Evolutionary conservation across 2,329 filamentous ascomycete genomes (phyloP).

Genomic region (Fusarium gaditjirri): DNA sequence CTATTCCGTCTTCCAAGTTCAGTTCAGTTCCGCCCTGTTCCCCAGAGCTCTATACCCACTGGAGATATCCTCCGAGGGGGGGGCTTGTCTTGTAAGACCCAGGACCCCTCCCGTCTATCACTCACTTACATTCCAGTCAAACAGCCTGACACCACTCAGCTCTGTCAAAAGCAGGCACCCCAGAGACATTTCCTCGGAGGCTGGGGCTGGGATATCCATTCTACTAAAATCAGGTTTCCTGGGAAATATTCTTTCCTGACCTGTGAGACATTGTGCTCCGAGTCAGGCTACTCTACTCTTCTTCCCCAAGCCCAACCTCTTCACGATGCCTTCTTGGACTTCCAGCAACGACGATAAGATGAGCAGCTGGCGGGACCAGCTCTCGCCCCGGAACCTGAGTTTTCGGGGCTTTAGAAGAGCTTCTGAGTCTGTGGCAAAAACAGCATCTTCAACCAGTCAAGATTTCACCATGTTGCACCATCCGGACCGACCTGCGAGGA

Average conservation of each 20-base stretch:
- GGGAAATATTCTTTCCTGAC: not conserved
- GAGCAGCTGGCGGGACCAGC: constrained; percentile 38
- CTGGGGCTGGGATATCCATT: not conserved
- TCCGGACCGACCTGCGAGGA: constrained; percentile 37
- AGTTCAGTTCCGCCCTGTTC: not conserved
- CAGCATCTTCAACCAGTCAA: not conserved
- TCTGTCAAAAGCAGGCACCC: constrained; percentile 1
- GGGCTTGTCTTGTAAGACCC: not conserved
- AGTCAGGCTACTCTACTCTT: not conserved
- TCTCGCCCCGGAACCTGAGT: constrained; percentile 30
- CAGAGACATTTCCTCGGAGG: constrained; percentile 6
- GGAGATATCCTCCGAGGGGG: constrained; percentile 3
- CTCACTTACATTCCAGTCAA: constrained; percentile 36
- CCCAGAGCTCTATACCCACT: constrained; percentile 6
- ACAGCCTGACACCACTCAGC: constrained; percentile 17
- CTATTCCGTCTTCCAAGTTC: constrained; percentile 5
- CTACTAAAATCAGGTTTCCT: constrained; percentile 10
- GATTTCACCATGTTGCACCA: constrained; percentile 39
- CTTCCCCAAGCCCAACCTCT: constrained; percentile 4
- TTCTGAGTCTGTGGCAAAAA: constrained; percentile 29
- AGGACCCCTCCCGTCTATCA: constrained; percentile 28
- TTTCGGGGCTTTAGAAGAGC: constrained; percentile 36
- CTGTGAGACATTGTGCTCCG: constrained; percentile 21
- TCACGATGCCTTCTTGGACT: constrained; percentile 32
- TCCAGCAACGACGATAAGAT: constrained; percentile 33